Conservation (phyloP, 495 filamentous ascomycete species). For the Daldinia caldariorum region DNA sequence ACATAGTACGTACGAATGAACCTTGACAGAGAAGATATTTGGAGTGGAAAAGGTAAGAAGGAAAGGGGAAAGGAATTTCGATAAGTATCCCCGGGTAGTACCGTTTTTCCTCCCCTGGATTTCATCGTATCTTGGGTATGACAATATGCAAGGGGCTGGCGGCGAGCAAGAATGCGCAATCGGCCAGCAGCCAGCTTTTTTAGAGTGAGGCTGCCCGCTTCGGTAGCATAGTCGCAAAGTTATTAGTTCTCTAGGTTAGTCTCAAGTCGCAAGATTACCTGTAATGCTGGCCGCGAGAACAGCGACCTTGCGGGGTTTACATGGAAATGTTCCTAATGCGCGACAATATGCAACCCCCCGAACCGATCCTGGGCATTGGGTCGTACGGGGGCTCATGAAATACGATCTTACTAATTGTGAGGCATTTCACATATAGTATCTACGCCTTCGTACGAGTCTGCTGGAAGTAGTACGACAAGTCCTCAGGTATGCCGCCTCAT, state of each 20-base stretch:
- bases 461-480: constrained; percentile 17
- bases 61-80: constrained; percentile 16
- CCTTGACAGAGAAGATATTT: constrained; percentile 13
- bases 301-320: constrained; percentile 37
- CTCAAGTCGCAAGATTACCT: neutral
- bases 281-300: constrained; percentile 22
- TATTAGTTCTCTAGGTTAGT: neutral
- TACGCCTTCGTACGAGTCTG: constrained; percentile 25
- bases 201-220: constrained; percentile 32
- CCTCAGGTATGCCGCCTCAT: constrained; percentile 12
- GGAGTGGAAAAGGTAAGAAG: constrained; percentile 4
- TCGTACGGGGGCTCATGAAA: constrained; percentile 30
- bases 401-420: constrained; percentile 39
- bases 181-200: constrained; percentile 23
- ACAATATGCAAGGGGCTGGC: constrained; percentile 50
- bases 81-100: constrained; percentile 35
- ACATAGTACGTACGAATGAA: no score
- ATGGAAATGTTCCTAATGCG: constrained; percentile 43
- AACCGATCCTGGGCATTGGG: constrained; percentile 37
- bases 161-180: constrained; percentile 42
- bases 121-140: constrained; percentile 47
- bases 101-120: constrained; percentile 9
- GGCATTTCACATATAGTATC: constrained; percentile 42
- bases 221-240: constrained; percentile 18
- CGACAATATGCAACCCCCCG: constrained; percentile 40